A percentile compares a stretch with the other conserved stretches of the same genome.
Conservation (phyloP, 179 eudicot species). For the Actinidia polygama region DNA sequence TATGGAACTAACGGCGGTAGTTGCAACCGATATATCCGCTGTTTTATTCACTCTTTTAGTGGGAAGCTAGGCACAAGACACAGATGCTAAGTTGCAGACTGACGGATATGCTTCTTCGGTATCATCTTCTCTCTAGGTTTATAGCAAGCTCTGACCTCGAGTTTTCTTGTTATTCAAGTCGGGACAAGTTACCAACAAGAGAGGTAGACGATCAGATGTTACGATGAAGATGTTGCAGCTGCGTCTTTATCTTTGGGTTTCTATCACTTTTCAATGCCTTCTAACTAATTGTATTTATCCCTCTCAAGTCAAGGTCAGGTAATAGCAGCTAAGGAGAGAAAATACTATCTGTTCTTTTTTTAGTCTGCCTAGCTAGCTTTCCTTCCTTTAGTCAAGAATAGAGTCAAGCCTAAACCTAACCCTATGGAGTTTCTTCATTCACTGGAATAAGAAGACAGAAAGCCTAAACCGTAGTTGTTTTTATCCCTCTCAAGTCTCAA, state of each 20-base stretch:
- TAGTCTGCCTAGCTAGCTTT: too few species aligned
- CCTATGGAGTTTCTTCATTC: too few species aligned
- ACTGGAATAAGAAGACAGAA: too few species aligned
- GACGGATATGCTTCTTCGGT: background rate
- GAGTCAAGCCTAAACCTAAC: too few species aligned
- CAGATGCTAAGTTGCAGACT: background rate
- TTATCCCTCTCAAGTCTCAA: too few species aligned
- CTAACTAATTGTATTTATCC: background rate
- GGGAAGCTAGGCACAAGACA: slow-evolving; percentile 8
- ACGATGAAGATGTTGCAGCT: slow-evolving; percentile 8
- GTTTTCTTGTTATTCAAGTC: background rate
- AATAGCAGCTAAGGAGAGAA: too few species aligned
- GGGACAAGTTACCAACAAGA: background rate
- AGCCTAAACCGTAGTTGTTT: background rate
- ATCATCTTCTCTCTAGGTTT: background rate
- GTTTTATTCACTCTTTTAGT: too few species aligned
- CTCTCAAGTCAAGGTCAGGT: too few species aligned
- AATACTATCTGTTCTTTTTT: too few species aligned
- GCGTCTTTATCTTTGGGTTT: background rate
- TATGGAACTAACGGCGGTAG: too few species aligned
- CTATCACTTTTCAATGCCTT: background rate
- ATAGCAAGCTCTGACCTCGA: background rate
- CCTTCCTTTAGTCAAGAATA: too few species aligned
- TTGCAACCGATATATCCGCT: too few species aligned
- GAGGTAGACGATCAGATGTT: background rate